A percentile compares a stretch with the other conserved stretches of the same genome.
Conservation (phyloP, 1,284 basidiomycete genomes). For the Anthracocystis setariae region DNA sequence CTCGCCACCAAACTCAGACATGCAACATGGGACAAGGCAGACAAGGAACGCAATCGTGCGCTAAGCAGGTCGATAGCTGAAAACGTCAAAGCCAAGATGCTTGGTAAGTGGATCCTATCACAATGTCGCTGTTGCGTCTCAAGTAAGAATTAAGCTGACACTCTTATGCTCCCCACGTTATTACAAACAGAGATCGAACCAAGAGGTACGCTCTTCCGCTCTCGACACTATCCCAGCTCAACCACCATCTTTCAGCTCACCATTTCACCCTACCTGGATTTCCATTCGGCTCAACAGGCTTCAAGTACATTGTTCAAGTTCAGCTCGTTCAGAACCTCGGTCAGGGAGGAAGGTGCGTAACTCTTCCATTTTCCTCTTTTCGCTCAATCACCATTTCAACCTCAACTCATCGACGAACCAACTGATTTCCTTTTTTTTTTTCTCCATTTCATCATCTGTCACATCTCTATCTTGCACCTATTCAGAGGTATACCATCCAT, state of each 20-base stretch:
- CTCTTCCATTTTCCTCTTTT: not conserved
- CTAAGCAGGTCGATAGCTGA: constrained; percentile 49
- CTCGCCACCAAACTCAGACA: constrained; percentile 20
- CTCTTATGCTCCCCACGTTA: not conserved
- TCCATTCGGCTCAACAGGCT: constrained; percentile 18
- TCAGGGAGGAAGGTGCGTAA: constrained; percentile 56
- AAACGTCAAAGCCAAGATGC: constrained; percentile 47
- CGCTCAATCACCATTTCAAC: not conserved
- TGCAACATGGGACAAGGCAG: constrained; percentile 45
- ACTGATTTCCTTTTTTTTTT: no score
- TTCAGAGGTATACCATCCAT: no score
- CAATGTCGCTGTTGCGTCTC: not conserved
- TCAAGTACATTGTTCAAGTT: constrained; percentile 58
- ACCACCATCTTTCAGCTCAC: not conserved
- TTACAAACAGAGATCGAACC: constrained; percentile 40
- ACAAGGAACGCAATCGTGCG: constrained; percentile 44
- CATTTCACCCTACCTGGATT: not conserved
- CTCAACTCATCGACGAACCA: no score
- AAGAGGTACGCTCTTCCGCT: constrained; percentile 23
- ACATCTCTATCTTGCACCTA: no score
- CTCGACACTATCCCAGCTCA: not conserved
- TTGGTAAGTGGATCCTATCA: constrained; percentile 23
- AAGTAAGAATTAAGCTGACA: not conserved
- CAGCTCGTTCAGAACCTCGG: constrained; percentile 59
- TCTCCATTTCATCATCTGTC: no score